Evolutionary conservation across 441 rosid species (phyloP), one percentile per base, ranked within the genome.

Genomic region (Arabidopsis lyrata): DNA sequence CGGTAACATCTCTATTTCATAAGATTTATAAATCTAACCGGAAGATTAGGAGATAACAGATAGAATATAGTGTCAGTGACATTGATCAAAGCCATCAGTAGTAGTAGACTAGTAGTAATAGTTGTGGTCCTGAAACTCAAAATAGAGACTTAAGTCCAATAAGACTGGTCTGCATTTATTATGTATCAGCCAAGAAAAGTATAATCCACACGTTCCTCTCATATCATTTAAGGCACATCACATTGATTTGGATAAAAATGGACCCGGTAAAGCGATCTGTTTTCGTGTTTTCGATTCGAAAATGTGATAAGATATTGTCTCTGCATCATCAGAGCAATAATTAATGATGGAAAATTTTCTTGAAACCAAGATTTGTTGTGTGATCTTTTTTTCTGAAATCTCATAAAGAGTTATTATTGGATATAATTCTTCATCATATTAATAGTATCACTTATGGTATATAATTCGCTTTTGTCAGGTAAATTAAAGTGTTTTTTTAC

Each of bases 391-490:
- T 49, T 48, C 41, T 62, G 39, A 22, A 39, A 32, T 52, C 34
- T 42, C 27, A 10, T 60, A n/a, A 65, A 59, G 63, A 31, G 73
- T 15, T 72, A 64, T 66, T 14, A 58, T 60, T 74, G 56, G 32
- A 61, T 5, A 59, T 58, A 2, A 34, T 0, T 44, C 53, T 68
- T 68, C 70, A 54, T 75, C 44, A 76, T 55, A 35, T 22, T 70
- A 32, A 53, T 18, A n/a, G n/a, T 36, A 58, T 60, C 68, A 75
- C 56, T 60, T 75, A 67, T 67, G 68, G 68, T 56, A 54, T 34
- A 75, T 72, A 68, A 64, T 74, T 77, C 62, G 70, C 64, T 83
- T 83, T 61, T 70, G 76, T 82, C 84, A 88, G 83, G 85, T 85
- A 53, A 70, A 81, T 60, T 61, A 53, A 53, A 35, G 27, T 61